Percentiles rank a stretch among this genome's conserved stretches.
These are phyloP conservation scores for Coniochaeta pulveracea DNA, from an alignment of 2,329 filamentous ascomycete genomes.

Conservation along the genomic window DNA sequence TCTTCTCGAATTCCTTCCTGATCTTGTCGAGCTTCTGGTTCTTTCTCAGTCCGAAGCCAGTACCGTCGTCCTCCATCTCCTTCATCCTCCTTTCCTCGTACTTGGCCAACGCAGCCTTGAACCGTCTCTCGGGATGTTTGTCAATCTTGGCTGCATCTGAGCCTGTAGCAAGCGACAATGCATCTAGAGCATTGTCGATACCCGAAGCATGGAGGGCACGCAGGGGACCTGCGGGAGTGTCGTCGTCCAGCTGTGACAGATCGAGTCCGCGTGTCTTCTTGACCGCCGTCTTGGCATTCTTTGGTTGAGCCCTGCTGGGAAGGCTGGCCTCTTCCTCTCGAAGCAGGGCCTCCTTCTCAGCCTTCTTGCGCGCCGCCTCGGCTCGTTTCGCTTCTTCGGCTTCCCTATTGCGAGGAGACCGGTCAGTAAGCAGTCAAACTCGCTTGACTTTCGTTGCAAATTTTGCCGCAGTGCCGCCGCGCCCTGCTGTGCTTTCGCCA, in stretches of 20 bases:
- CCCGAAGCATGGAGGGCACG: constrained; percentile 66
- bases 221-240: constrained; percentile 25
- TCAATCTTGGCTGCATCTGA: constrained; percentile 60
- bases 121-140: constrained; percentile 76
- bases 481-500: no score
- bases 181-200: constrained; percentile 90
- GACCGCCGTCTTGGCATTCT: constrained; percentile 48
- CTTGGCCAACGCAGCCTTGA: constrained; percentile 72
- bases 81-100: constrained; percentile 72
- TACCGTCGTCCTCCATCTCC: constrained; percentile 78
- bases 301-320: constrained; percentile 46
- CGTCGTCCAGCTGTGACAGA: constrained; percentile 61
- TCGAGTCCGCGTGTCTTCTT: constrained; percentile 53
- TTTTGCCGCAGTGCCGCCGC: no score
- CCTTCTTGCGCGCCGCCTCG: constrained; percentile 78
- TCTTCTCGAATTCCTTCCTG: constrained; percentile 88
- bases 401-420: constrained; percentile 63
- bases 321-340: constrained; percentile 68
- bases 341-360: constrained; percentile 74
- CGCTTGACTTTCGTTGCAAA: no score
- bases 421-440: no score
- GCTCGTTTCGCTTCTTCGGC: constrained; percentile 75
- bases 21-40: constrained; percentile 80
- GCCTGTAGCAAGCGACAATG: constrained; percentile 51
- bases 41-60: constrained; percentile 58